Base-by-base conservation (phyloP, 768 basidiomycete species). In the Lentinus brumalis region DNA sequence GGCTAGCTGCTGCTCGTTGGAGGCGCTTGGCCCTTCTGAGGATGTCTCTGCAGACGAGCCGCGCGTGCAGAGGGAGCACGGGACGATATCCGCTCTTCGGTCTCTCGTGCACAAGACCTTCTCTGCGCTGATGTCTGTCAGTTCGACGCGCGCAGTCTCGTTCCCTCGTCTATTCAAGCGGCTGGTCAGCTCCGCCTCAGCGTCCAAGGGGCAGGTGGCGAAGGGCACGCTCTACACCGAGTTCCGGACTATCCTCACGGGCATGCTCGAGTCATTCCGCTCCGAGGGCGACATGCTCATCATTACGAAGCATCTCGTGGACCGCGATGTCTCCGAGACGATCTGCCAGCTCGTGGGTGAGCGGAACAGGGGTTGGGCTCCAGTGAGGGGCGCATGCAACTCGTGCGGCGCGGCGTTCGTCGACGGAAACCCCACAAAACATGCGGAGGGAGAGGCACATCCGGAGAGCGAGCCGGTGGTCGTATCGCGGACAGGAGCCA, bases 181-280 rank as follows among this genome's bases (percentile, higher is more conserved):
- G 6, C 83, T 98, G 4, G 92, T 98, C 42, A 88, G 94, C 65
- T 84, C 88, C 2, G 81, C 86, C 5, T 79, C 86, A 1, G 80
- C 86, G 5, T 78, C 86, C 1, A 73, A 78, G 31, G 73, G 79
- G 14, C 70, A 76, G 21, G 76, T 84, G 3, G 77, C 85, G 1
- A 78, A 81, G 26, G 82, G 85, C 38, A 84, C 86, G 12, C 85
- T 87, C 30, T 98, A 98, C 74, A 86, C 88, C 21, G 96, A 98
- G 74, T 96, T 98, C 74, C 83, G 94, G 47, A 83, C 86, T 11
- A 95, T 99, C 61, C 79, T 99, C 32, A 88, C 87, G 0, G 91
- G 93, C n/a, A 99, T 98, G 93, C 75, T 98, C 67, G 94, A 96
- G 69, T 90, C 94, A 2, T 98, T 98, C 76, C 86, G 89, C 41